Evolutionary conservation across 805 yeast species (phyloP).

Genomic region (Candida endomychidarum): DNA sequence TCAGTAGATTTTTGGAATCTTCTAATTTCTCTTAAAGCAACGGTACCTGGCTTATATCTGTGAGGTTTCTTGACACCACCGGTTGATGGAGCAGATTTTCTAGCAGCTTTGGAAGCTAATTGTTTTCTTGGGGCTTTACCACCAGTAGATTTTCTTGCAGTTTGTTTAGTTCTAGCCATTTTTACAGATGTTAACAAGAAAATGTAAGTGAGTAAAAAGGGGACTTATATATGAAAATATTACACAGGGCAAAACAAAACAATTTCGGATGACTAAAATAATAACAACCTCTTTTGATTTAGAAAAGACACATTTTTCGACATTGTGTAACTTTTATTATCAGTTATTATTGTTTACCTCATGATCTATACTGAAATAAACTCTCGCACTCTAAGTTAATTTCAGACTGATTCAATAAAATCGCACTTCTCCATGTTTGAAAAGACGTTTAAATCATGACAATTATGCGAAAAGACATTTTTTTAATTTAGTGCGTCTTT

Average conservation of each 20-base stretch:
- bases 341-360: background rate
- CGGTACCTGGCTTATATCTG: conserved; percentile 55
- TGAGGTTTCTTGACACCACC: conserved; percentile 54
- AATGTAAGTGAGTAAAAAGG: conserved; percentile 97
- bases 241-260: conserved; percentile 99
- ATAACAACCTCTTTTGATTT: conserved; percentile 22
- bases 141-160: conserved; percentile 53
- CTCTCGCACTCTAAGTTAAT: conserved; percentile 3
- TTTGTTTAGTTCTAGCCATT: conserved; percentile 53
- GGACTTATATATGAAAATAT: conserved; percentile 99
- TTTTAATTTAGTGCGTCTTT: conserved; percentile 5
- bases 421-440: background rate
- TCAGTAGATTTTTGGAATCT: conserved; percentile 51
- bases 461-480: conserved; percentile 2
- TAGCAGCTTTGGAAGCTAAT: conserved; percentile 52
- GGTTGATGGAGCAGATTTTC: conserved; percentile 50
- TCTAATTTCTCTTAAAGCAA: conserved; percentile 52
- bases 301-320: conserved; percentile 4
- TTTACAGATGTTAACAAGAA: conserved; percentile 56
- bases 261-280: conserved; percentile 98
- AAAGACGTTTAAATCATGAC: background rate
- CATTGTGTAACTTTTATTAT: background rate
- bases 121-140: conserved; percentile 54
- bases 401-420: background rate
- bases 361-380: background rate